Evolutionary conservation across 2,329 filamentous ascomycete genomes (phyloP), one percentile per base, ranked within the genome.

Genomic region (Thielaviopsis populi): DNA sequence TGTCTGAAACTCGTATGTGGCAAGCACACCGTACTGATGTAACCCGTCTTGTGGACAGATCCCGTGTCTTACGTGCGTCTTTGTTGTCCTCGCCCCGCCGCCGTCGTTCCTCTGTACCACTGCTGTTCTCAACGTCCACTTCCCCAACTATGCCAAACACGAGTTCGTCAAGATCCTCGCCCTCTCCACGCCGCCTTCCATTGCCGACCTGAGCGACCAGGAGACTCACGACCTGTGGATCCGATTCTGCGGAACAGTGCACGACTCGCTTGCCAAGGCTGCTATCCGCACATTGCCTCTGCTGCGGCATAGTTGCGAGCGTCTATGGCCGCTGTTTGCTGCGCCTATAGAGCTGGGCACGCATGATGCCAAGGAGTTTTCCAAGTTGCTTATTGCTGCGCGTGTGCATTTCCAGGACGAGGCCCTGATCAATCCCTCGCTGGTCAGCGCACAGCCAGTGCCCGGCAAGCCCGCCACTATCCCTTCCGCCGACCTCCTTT

Each of bases 321-420:
- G 85, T 53, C 80, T 97, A 22, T 99, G 94, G 94, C 85, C 86
- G 11, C 82, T 85, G 3, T 97, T 99, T 73, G 85, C 89, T 0
- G 81, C 83, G 6, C 92, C 92, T 0, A 81, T 97, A 27, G 74
- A 85, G 1, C 82, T 84, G 1, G 87, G 87, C n/a, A 85, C 87
- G 8, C 84, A 87, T 69, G 80, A 81, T 1, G 83, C 87, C 10
- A 85, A 87, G 69, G 90, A 96, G 70, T 96, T 96, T 74, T 86
- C 88, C 15, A 86, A 88, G 67, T 78, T 99, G 7, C 80, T 97
- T 64, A 85, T 92, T 59, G 82, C 84, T 1, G 82, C 85, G 30
- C 79, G 87, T 17, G 76, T 79, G 0, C 78, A 89, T 41, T 88
- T 92, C 71, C 86, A 90, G 69, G 83, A 88, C 69, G 88, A 91